Percentiles rank a stretch among this genome's conserved stretches.
These are phyloP conservation scores for Fonsecaea multimorphosa DNA, from an alignment of 2,329 filamentous ascomycete genomes.

Conservation along the genomic window DNA sequence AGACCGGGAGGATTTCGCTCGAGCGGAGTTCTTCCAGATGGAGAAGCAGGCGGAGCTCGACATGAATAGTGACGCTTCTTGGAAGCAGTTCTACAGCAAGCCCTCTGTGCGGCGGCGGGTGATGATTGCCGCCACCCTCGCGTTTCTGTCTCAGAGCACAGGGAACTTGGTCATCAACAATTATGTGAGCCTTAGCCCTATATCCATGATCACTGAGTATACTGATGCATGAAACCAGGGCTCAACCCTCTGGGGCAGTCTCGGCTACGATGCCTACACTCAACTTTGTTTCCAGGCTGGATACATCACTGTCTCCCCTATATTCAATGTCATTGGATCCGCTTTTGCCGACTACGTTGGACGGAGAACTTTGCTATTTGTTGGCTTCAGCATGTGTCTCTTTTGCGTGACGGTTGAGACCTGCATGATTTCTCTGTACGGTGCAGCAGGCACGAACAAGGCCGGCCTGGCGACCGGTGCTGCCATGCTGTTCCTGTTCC, in stretches of 20 bases:
- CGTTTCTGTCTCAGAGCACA: conserved; percentile 23
- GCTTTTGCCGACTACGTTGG: conserved; percentile 28
- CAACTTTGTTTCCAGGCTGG: conserved; percentile 23
- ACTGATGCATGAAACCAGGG: conserved; percentile 9
- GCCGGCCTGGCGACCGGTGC: conserved; percentile 15
- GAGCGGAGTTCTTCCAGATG: conserved; percentile 27
- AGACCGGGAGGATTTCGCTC: conserved; percentile 16
- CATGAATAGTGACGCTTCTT: conserved; percentile 16
- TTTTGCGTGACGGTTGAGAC: conserved; percentile 16
- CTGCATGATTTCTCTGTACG: conserved; percentile 27
- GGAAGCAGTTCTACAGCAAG: conserved; percentile 17
- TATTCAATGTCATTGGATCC: conserved; percentile 21
- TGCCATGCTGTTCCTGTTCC: conserved; percentile 66
- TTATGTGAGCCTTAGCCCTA: not conserved
- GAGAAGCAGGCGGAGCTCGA: conserved; percentile 24
- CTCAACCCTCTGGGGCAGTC: conserved; percentile 18
- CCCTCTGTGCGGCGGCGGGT: conserved; percentile 18
- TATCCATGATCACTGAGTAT: not conserved
- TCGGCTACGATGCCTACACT: conserved; percentile 21
- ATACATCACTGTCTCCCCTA: conserved; percentile 18
- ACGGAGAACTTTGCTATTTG: conserved; percentile 38
- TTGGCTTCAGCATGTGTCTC: conserved; percentile 28
- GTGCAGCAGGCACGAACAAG: conserved; percentile 13
- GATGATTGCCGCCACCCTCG: conserved; percentile 4
- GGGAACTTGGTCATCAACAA: conserved; percentile 8